phyloP scores from a whole-genome alignment of 352 stramenopile species.

The Pythium pectinolyticum region DNA sequence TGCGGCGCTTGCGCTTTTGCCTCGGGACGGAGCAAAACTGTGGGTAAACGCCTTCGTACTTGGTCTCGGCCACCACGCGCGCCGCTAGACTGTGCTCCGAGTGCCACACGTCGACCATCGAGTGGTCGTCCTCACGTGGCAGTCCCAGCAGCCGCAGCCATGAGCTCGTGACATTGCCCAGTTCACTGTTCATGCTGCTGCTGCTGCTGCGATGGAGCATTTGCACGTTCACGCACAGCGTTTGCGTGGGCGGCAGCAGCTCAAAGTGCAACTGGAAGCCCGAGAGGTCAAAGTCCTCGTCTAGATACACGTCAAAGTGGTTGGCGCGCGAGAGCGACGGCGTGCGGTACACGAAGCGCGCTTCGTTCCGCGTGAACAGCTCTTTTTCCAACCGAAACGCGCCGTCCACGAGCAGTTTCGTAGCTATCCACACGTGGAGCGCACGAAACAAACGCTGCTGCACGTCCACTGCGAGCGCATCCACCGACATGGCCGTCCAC shows the following conservation, averaged over 20 bases:
- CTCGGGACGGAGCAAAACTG: slow-evolving; percentile 53
- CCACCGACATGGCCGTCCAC: slow-evolving; percentile 7
- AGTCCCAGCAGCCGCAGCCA: slow-evolving; percentile 68
- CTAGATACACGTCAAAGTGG: slow-evolving; percentile 65
- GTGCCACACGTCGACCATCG: slow-evolving; percentile 80
- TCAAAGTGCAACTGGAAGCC: slow-evolving; percentile 55
- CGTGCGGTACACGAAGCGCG: slow-evolving; percentile 60
- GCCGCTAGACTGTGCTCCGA: slow-evolving; percentile 47
- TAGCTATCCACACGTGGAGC: slow-evolving; percentile 29
- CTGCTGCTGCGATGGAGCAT: slow-evolving; percentile 26
- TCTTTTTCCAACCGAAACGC: slow-evolving; percentile 43
- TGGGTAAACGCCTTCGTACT: slow-evolving; percentile 59
- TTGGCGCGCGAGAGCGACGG: slow-evolving; percentile 57
- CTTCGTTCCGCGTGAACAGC: slow-evolving; percentile 54
- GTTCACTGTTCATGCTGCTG: slow-evolving; percentile 18
- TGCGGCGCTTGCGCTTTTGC: slow-evolving; percentile 34
- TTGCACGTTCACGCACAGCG: slow-evolving; percentile 55
- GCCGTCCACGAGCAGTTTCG: slow-evolving; percentile 37
- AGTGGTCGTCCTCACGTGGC: slow-evolving; percentile 49
- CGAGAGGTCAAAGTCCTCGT: slow-evolving; percentile 46
- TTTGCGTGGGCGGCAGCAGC: slow-evolving; percentile 39
- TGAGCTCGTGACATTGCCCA: slow-evolving; percentile 40
- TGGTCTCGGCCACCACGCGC: slow-evolving; percentile 61
- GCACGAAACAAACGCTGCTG: slow-evolving; percentile 47
- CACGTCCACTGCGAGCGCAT: slow-evolving; percentile 11